Evolutionary conservation across 1,284 basidiomycete genomes (phyloP).

Genomic region (Schizophyllum amplum): DNA sequence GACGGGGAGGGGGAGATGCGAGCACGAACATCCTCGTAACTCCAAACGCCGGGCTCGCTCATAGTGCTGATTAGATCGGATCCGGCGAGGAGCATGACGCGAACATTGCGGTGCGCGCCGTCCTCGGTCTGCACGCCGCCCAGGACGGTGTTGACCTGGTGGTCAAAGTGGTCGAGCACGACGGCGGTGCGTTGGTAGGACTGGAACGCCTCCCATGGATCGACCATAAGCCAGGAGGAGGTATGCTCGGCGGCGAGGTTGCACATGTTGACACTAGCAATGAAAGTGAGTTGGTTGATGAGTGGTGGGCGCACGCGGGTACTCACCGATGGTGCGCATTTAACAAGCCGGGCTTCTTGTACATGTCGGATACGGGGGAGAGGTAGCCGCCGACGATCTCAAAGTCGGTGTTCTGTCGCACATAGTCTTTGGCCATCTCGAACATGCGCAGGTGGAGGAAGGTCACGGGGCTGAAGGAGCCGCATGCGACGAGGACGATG

Average conservation of each 20-base stretch:
- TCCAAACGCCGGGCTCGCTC: slow-evolving; percentile 99
- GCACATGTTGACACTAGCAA: slow-evolving; percentile 77
- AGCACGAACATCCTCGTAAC: slow-evolving; percentile 71
- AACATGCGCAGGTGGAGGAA: slow-evolving; percentile 91
- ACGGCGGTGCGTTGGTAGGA: slow-evolving; percentile 92
- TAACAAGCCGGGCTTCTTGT: slow-evolving; percentile 85
- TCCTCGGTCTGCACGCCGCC: slow-evolving; percentile 64
- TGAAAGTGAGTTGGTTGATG: neutral
- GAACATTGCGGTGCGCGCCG: slow-evolving; percentile 57
- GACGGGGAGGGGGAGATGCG: slow-evolving; percentile 7
- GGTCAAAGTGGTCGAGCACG: slow-evolving; percentile 93
- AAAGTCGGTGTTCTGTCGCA: slow-evolving; percentile 87
- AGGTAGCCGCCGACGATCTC: slow-evolving; percentile 93
- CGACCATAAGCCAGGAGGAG: slow-evolving; percentile 84
- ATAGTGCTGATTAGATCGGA: slow-evolving; percentile 97
- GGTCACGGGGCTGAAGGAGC: slow-evolving; percentile 77
- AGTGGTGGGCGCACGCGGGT: neutral
- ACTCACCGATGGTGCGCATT: slow-evolving; percentile 73
- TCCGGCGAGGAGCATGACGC: slow-evolving; percentile 92
- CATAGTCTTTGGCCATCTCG: slow-evolving; percentile 96
- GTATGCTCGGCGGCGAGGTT: slow-evolving; percentile 78
- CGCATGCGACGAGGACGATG: slow-evolving; percentile 72
- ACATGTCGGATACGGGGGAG: slow-evolving; percentile 89
- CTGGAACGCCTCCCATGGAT: slow-evolving; percentile 95
- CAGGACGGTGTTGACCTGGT: slow-evolving; percentile 80